Evolutionary conservation across 2,329 filamentous ascomycete genomes (phyloP), one percentile per base, ranked within the genome.

Genomic region (Penicillium sp.): DNA sequence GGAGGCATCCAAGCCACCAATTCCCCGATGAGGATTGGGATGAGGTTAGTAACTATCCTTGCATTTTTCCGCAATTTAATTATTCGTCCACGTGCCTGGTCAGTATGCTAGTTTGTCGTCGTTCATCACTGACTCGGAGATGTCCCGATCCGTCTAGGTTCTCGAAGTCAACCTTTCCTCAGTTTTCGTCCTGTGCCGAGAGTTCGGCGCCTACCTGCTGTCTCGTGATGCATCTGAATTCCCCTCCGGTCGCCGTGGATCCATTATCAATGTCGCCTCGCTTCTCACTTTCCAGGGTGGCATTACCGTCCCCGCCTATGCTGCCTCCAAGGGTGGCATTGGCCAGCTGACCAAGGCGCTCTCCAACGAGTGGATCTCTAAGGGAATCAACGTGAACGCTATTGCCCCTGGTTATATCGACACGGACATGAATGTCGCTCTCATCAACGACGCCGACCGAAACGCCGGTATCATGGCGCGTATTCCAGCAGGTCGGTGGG

Each of bases 341-440:
- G 88, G 85, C 5, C 91, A 96, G 76, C 75, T 95, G 55, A 95
- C 91, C 48, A 95, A 94, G 77, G 87, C 88, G 23, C 80, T 96
- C 54, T 86, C 87, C 43, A 96, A 96, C 70, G 90, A 95, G 76
- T 96, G 92, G 92, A 85, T 87, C 0, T 73, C 79, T n/a, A 83
- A 86, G 67, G 91, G 91, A 2, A 82, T 96, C 58, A 90, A 83
- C 1, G 91, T 96, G 36, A 96, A 96, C 72, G 90, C 89, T 7
- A 90, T 96, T 68, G 91, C 92, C 2, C 92, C 92, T 0, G 92
- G 92, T 0, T 96, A 96, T 73, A 90, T 96, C 64, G 89, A 84
- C 46, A 96, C 92, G n/a, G 91, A 96, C 55, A 96, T 96, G 92
- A 96, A 96, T 71, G 82, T 81, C 62, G 91, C 91, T 2, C 74